Percentiles rank a stretch among this genome's conserved stretches.
These are phyloP conservation scores for Byssothecium circinans DNA, from an alignment of 2,329 filamentous ascomycete genomes.

Conservation along the genomic window DNA sequence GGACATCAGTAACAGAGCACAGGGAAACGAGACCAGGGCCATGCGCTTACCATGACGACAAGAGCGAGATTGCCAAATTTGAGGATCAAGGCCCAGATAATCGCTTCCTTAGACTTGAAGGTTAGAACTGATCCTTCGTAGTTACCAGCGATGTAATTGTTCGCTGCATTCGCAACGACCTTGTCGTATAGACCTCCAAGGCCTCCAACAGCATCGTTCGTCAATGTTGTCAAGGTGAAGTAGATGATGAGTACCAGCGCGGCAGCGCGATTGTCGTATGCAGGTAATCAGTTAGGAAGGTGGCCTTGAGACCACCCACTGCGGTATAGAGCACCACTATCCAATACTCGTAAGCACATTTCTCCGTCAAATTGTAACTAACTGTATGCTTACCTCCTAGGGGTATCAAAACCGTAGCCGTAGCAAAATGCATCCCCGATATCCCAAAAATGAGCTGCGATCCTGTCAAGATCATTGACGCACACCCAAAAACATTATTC, in stretches of 20 bases:
- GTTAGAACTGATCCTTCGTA: constrained; percentile 58
- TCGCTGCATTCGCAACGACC: constrained; percentile 48
- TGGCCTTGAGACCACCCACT: constrained; percentile 21
- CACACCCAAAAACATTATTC: constrained; percentile 75
- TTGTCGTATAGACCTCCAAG: constrained; percentile 55
- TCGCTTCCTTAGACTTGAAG: constrained; percentile 57
- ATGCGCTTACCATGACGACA: constrained; percentile 11
- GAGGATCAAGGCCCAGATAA: constrained; percentile 54
- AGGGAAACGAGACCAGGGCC: no score
- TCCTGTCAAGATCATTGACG: constrained; percentile 82
- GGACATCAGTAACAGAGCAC: no score
- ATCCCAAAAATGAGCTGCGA: constrained; percentile 71
- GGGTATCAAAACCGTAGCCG: constrained; percentile 51
- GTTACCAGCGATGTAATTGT: constrained; percentile 55
- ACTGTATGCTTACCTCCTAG: constrained; percentile 10
- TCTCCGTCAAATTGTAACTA: neutral
- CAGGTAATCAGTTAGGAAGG: constrained; percentile 56
- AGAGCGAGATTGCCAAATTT: constrained; percentile 52
- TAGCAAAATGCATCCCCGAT: constrained; percentile 26
- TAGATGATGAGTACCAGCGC: constrained; percentile 57
- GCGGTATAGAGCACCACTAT: constrained; percentile 33
- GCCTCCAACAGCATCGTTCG: constrained; percentile 52
- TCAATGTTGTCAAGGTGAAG: constrained; percentile 52
- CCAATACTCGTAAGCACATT: neutral
- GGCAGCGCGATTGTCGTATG: constrained; percentile 58